A percentile compares a stretch with the other conserved stretches of the same genome.
Conservation (phyloP, 1,284 basidiomycete genomes). For the Ceratobasidium sp. region DNA sequence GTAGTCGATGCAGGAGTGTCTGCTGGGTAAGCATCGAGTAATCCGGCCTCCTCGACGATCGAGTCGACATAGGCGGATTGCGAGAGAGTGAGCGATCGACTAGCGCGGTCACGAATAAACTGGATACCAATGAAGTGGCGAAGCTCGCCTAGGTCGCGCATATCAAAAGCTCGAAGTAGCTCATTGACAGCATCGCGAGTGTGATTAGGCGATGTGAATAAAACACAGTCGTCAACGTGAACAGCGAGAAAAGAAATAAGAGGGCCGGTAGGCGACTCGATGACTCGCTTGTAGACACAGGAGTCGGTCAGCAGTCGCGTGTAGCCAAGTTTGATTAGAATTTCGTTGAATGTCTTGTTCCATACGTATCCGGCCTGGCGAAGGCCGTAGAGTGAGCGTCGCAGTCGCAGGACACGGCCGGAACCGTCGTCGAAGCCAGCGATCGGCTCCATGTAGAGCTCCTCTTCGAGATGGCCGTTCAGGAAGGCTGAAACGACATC, state of each 20-base stretch:
- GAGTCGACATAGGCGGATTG: conserved; percentile 14
- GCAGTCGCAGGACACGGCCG: conserved; percentile 35
- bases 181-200: not conserved
- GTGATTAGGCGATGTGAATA: not conserved
- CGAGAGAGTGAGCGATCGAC: not conserved
- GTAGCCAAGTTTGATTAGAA: not conserved
- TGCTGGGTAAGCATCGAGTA: conserved; percentile 5
- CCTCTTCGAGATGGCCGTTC: conserved; percentile 49
- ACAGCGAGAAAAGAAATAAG: not conserved
- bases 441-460: conserved; percentile 54
- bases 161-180: conserved; percentile 8
- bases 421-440: conserved; percentile 45
- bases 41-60: conserved; percentile 1
- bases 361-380: conserved; percentile 44
- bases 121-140: conserved; percentile 31
- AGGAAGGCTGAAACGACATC: conserved; percentile 50
- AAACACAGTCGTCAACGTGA: conserved; percentile 26
- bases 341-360: conserved; percentile 20
- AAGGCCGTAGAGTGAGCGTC: conserved; percentile 46
- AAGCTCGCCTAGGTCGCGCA: conserved; percentile 23
- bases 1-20: not conserved
- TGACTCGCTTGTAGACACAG: conserved; percentile 1
- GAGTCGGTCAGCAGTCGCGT: not conserved
- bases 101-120: not conserved
- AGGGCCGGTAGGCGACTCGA: not conserved